phyloP scores from a whole-genome alignment of 768 basidiomycete genomes.

The Russula ochroleuca region DNA sequence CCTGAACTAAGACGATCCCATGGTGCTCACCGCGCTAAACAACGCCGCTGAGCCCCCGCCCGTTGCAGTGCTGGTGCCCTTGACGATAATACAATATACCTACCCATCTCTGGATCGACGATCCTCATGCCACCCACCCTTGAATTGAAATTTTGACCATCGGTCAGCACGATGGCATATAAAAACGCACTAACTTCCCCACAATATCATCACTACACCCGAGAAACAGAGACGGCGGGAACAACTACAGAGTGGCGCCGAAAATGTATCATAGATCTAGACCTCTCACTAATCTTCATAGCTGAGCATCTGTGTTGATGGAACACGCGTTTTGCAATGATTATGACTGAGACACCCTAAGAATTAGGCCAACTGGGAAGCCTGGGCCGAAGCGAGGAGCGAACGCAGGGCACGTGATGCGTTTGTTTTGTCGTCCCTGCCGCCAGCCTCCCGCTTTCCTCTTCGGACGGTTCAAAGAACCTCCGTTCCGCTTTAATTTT shows the following conservation, averaged over 20 bases:
- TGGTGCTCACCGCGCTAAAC: conserved; percentile 45
- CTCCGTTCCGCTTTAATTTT: too few species aligned
- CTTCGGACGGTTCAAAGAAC: too few species aligned
- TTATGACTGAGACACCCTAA: background rate
- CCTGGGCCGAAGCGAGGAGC: too few species aligned
- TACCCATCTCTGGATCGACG: conserved; percentile 9
- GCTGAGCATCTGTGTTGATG: background rate
- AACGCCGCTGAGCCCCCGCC: background rate
- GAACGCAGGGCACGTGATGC: too few species aligned
- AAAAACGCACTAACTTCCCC: conserved; percentile 4
- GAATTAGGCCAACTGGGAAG: too few species aligned
- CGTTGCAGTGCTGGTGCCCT: background rate
- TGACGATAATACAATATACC: conserved; percentile 9
- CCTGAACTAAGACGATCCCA: conserved; percentile 54
- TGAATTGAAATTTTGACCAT: background rate
- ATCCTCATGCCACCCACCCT: background rate
- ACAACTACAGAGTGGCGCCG: background rate
- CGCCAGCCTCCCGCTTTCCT: too few species aligned
- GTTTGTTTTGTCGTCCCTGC: too few species aligned
- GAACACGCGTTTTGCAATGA: background rate
- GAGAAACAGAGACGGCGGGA: background rate
- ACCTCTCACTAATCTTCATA: background rate
- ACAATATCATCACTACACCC: too few species aligned
- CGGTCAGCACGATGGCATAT: background rate
- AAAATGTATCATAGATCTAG: background rate